phyloP scores from a whole-genome alignment of 495 filamentous ascomycete species.

The Xylaria sp. region DNA sequence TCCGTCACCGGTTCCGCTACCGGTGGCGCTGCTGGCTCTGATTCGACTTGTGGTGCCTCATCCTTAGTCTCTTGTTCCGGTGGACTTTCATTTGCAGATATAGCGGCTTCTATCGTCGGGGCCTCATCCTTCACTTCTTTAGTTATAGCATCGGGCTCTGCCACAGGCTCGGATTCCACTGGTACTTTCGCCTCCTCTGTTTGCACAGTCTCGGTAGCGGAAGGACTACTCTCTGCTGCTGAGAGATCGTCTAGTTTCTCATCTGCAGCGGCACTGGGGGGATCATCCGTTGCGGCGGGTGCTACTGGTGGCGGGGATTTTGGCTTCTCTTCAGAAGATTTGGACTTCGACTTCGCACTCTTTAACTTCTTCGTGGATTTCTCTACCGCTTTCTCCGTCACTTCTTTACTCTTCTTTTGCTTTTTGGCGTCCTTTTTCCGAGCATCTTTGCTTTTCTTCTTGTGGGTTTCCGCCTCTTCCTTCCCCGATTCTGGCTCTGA shows the following conservation, averaged over 20 bases:
- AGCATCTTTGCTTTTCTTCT: constrained; percentile 14
- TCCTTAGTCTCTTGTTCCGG: constrained; percentile 1
- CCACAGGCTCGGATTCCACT: constrained; percentile 26
- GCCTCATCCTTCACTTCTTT: constrained; percentile 32
- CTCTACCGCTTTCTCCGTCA: constrained; percentile 19
- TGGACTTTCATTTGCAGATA: constrained; percentile 1
- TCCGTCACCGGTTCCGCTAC: neutral
- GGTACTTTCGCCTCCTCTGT: constrained; percentile 36
- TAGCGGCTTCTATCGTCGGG: constrained; percentile 21
- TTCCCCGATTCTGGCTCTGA: constrained; percentile 5
- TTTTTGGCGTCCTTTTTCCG: constrained; percentile 29
- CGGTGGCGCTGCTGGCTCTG: neutral
- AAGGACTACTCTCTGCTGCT: constrained; percentile 8
- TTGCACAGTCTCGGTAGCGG: constrained; percentile 10
- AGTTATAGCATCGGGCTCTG: constrained; percentile 22
- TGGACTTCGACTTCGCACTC: constrained; percentile 40
- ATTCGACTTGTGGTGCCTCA: neutral
- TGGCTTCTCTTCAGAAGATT: constrained; percentile 27
- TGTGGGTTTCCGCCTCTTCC: neutral
- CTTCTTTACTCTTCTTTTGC: constrained; percentile 28
- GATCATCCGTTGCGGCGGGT: constrained; percentile 29
- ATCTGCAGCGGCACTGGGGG: constrained; percentile 21
- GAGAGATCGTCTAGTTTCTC: constrained; percentile 32
- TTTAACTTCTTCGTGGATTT: constrained; percentile 42
- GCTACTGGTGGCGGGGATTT: constrained; percentile 25